Base-by-base conservation (phyloP, 352 stramenopile species). In the Thalassiosira ordinaria region DNA sequence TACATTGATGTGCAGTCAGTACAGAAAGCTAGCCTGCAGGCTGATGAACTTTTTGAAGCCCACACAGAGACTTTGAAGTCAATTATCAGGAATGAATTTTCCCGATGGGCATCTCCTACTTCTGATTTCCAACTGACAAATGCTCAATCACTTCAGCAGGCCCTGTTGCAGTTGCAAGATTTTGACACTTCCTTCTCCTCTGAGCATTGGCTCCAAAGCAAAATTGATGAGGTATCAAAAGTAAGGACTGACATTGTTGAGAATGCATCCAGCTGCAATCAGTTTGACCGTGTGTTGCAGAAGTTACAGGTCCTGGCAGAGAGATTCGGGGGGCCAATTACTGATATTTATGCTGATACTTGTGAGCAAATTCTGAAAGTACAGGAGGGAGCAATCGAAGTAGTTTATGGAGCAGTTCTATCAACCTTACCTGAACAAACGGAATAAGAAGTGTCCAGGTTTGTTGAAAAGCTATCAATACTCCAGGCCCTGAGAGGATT, bases 1-100 rank as follows among this genome's bases (percentile, higher is more conserved):
- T 67, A 67, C 18, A 26, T 67, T 31, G 57, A 67, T 33, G 57
- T 67, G 7, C 31, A 67, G 18, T 67, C n/a, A 27, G 26, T 67
- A 16, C 57, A 26, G 1, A 47, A 67, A 31, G 57, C 57, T 14
- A 13, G 31, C 2, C 13, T 6, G 3, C 22, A 44, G 16, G 53
- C 31, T 33, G 27, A 53, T 27, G 57, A 67, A 67, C 2, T 67
- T 26, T 7, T 67, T 16, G 14, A 24, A 27, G 33, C 52, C 29
- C 35, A 53, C 33, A 67, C 8, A 33, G 53, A 24, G 57, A 13
- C n/a, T 31, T 51, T 67, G 35, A 44, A 67, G 6, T 7, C 3
- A 16, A 53, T 4, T 18, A 49, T 67, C 20, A 33, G 53, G 37
- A 53, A 16, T 6, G 57, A 67, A 27, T 51, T 67, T 13, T 24